These are phyloP conservation scores for Digitaria exilis DNA, from an alignment of 202 grass and related monocot species.

Conservation along the genomic window DNA sequence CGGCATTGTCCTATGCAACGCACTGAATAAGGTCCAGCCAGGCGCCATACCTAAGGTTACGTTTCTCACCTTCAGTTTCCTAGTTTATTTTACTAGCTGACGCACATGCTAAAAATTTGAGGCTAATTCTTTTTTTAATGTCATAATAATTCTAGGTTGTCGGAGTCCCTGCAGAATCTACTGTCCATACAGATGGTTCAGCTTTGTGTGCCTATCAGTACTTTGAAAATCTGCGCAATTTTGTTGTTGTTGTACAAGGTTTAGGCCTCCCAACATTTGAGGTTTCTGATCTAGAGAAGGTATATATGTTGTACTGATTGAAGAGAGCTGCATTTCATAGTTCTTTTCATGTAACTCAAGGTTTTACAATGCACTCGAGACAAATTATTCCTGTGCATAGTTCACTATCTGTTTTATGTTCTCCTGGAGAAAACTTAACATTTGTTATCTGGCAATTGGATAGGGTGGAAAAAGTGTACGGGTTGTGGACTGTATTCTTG, in stretches of 20 bases:
- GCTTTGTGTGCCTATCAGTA: conserved; percentile 88
- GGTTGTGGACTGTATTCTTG: conserved; percentile 87
- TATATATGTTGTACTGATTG: conserved; percentile 28
- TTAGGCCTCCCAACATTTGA: conserved; percentile 84
- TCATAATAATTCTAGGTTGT: conserved; percentile 62
- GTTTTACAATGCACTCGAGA: neutral
- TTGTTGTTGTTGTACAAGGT: conserved; percentile 63
- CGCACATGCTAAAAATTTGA: neutral
- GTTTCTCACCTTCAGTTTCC: conserved; percentile 1
- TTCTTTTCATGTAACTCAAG: neutral
- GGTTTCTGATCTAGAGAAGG: conserved; percentile 90
- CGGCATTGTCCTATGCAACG: conserved; percentile 89
- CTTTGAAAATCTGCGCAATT: conserved; percentile 96
- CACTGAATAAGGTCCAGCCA: conserved; percentile 83
- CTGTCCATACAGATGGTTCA: conserved; percentile 66
- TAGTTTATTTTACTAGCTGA: neutral
- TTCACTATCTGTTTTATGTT: conserved; percentile 9
- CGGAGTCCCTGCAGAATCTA: conserved; percentile 53
- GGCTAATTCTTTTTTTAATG: conserved; percentile 30
- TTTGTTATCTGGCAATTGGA: conserved; percentile 36
- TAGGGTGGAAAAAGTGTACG: conserved; percentile 95
- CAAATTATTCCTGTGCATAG: neutral
- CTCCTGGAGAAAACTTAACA: too few species aligned
- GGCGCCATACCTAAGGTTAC: conserved; percentile 82
- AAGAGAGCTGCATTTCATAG: conserved; percentile 10